phyloP scores from a whole-genome alignment of 2,329 filamentous ascomycete genomes.

The Fusarium pseudocircinatum region DNA sequence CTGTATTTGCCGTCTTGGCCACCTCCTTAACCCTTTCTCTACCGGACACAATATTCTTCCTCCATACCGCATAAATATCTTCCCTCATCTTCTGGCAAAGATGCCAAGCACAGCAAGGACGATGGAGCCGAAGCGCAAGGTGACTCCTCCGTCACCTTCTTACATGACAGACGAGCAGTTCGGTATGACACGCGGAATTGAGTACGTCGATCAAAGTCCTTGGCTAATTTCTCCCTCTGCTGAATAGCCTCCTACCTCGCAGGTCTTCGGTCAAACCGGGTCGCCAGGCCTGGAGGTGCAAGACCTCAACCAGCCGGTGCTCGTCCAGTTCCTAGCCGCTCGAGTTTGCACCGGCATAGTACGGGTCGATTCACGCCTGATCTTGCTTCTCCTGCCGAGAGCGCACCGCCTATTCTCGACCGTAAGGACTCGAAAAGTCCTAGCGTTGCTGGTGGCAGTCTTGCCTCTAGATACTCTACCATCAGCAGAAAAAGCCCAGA shows the following conservation, averaged over 20 bases:
- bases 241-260: constrained; percentile 73
- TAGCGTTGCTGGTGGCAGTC: constrained; percentile 56
- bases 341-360: constrained; percentile 42
- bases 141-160: constrained; percentile 68
- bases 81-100: constrained; percentile 28
- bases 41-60: constrained; percentile 33
- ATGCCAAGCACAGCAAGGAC: constrained; percentile 48
- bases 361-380: constrained; percentile 47
- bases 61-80: constrained; percentile 19
- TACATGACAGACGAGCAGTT: constrained; percentile 76
- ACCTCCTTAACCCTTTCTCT: constrained; percentile 3
- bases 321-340: constrained; percentile 44
- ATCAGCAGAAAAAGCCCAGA: constrained; percentile 58
- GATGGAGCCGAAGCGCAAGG: constrained; percentile 57
- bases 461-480: constrained; percentile 62
- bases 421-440: constrained; percentile 47
- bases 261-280: constrained; percentile 74
- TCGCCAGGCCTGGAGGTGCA: constrained; percentile 75
- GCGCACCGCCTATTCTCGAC: constrained; percentile 35
- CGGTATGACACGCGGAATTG: constrained; percentile 54
- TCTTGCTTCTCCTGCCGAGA: constrained; percentile 43
- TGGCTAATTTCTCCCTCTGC: constrained; percentile 32
- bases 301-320: constrained; percentile 65
- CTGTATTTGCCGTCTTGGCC: constrained; percentile 1
- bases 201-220: constrained; percentile 3